A percentile compares a stretch with the other conserved stretches of the same genome.
phyloP scores from a whole-genome alignment of 208 protist genomes.

The Trypanosoma caninum region DNA sequence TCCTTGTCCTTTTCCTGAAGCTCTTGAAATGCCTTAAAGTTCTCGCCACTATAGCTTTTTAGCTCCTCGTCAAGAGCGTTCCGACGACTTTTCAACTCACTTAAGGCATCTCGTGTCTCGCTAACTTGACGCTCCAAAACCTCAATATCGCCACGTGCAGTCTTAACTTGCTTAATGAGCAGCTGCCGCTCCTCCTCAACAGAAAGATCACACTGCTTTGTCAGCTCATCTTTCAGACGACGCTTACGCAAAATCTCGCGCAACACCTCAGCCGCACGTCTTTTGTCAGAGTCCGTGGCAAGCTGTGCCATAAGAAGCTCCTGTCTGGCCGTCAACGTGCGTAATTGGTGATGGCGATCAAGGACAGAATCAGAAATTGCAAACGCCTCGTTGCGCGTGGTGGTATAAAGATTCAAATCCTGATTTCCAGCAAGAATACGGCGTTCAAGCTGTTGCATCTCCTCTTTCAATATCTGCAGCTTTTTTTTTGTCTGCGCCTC shows the following conservation, averaged over 20 bases:
- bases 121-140: constrained; percentile 80
- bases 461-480: constrained; percentile 60
- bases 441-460: constrained; percentile 73
- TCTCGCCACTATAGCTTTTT: constrained; percentile 86
- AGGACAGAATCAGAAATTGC: constrained; percentile 76
- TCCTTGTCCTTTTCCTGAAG: constrained; percentile 81
- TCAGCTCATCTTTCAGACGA: constrained; percentile 60
- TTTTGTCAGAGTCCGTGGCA: constrained; percentile 72
- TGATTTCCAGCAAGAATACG: constrained; percentile 75
- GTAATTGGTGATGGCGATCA: constrained; percentile 74
- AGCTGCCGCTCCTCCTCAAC: constrained; percentile 84
- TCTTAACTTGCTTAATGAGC: constrained; percentile 78
- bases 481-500: constrained; percentile 69
- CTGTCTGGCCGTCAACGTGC: constrained; percentile 78
- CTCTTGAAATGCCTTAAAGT: constrained; percentile 78
- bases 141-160: constrained; percentile 76
- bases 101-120: constrained; percentile 68
- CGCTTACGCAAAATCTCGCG: constrained; percentile 74
- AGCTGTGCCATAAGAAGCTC: constrained; percentile 77
- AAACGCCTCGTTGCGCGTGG: constrained; percentile 67
- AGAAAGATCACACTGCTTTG: constrained; percentile 71
- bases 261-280: constrained; percentile 61
- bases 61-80: constrained; percentile 75
- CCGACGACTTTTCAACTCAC: constrained; percentile 63
- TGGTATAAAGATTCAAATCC: constrained; percentile 71